A percentile compares a stretch with the other conserved stretches of the same genome.
Evolutionary conservation across 495 filamentous ascomycete genomes (phyloP).

Genomic region (Penicillium crystallinum): DNA sequence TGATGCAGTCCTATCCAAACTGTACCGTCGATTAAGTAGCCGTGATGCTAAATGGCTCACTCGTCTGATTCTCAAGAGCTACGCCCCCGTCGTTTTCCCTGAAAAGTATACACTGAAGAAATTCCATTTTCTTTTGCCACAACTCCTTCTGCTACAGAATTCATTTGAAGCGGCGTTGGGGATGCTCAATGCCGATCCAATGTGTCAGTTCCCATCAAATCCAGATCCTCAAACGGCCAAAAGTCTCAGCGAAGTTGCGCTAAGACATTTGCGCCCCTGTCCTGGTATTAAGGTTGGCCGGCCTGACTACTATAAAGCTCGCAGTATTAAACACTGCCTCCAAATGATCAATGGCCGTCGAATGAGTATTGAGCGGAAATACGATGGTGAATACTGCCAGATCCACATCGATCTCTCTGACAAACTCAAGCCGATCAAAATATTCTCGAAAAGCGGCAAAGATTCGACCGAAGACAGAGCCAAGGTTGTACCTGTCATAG

Average conservation of each 20-base stretch:
- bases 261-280: conserved; percentile 52
- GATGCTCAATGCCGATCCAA: conserved; percentile 38
- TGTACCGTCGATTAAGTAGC: conserved; percentile 59
- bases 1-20: conserved; percentile 43
- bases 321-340: conserved; percentile 70
- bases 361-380: conserved; percentile 76
- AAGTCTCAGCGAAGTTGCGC: conserved; percentile 32
- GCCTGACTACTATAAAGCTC: conserved; percentile 66
- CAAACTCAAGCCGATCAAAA: conserved; percentile 53
- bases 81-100: conserved; percentile 54
- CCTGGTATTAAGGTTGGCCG: conserved; percentile 72
- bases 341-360: conserved; percentile 50
- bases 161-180: conserved; percentile 49
- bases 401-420: conserved; percentile 71
- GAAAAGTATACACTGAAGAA: conserved; percentile 40
- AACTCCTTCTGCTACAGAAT: conserved; percentile 62
- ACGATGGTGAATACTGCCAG: conserved; percentile 87
- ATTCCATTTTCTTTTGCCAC: conserved; percentile 55
- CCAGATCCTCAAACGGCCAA: conserved; percentile 33
- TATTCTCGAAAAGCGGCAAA: conserved; percentile 89
- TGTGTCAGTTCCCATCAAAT: conserved; percentile 35
- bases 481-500: conserved; percentile 49
- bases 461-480: conserved; percentile 71
- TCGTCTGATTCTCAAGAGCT: conserved; percentile 73
- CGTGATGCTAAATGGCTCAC: conserved; percentile 88